Evolutionary conservation across 176 grass and related monocot species (phyloP).

Genomic region (Pharus latifolius): DNA sequence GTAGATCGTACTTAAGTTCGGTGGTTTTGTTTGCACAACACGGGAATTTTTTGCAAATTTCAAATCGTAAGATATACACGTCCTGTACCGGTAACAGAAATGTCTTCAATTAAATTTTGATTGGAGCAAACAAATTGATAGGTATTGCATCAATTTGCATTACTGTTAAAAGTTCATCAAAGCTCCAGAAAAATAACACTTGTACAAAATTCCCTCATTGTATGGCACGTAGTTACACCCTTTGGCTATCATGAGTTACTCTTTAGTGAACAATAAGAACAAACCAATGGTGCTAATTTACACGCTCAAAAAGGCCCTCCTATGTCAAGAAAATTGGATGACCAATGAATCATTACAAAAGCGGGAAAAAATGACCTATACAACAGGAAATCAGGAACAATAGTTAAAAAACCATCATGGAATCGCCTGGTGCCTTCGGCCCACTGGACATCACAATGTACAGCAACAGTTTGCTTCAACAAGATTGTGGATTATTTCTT

Average conservation of each 20-base stretch:
- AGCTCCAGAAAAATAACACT: no score
- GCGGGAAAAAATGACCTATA: conserved; percentile 11
- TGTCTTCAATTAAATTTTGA: background rate
- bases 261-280: background rate
- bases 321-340: conserved; percentile 13
- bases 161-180: no score
- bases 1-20: no score
- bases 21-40: no score
- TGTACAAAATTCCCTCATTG: background rate
- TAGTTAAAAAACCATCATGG: conserved; percentile 1
- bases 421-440: conserved; percentile 9
- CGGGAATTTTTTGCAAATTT: no score
- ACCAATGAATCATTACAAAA: conserved; percentile 14
- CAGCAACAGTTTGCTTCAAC: background rate
- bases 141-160: no score
- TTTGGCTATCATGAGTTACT: background rate
- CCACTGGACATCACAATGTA: background rate
- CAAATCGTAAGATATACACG: no score
- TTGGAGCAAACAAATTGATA: background rate
- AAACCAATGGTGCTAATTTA: conserved; percentile 21
- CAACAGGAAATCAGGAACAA: background rate
- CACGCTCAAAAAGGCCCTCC: conserved; percentile 7
- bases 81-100: background rate
- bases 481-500: background rate
- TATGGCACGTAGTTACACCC: background rate